A percentile compares a stretch with the other conserved stretches of the same genome.
These are phyloP conservation scores for Chlorella sp. DNA, from an alignment of 139 green algal species.

Conservation along the genomic window DNA sequence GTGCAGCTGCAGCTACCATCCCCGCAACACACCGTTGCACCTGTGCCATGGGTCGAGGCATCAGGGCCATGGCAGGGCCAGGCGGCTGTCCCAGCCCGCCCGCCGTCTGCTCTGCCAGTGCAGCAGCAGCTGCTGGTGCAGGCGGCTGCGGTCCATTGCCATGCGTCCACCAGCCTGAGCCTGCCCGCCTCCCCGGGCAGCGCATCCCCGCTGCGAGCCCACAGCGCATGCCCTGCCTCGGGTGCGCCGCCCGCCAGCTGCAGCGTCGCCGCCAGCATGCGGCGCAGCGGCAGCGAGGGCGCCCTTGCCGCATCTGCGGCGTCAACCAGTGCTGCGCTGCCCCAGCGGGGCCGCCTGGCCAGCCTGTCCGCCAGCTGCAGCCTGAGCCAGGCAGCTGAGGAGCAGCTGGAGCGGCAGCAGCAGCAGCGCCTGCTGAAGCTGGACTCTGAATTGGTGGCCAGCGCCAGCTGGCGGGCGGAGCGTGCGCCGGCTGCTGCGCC, in stretches of 20 bases:
- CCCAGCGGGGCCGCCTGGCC: no score
- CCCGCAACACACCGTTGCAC: no score
- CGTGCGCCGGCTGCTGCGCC: no score
- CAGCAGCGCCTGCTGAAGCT: constrained; percentile 1
- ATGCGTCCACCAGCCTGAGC: no score
- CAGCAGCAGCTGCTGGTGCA: not conserved
- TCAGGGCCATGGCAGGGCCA: not conserved
- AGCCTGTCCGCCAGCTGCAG: no score
- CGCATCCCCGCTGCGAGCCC: no score
- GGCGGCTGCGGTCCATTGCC: no score
- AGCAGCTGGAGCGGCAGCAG: not conserved
- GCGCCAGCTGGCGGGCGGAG: not conserved
- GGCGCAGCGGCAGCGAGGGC: not conserved
- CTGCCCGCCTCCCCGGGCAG: no score
- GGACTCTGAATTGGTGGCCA: constrained; percentile 8
- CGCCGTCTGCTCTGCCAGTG: not conserved
- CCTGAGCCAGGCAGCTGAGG: not conserved
- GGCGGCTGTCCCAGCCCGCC: no score
- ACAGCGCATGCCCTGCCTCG: no score
- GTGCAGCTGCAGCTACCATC: not conserved
- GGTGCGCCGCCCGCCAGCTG: no score
- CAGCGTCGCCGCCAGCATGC: no score
- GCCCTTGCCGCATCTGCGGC: not conserved
- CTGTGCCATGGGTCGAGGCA: not conserved
- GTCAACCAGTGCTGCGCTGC: not conserved